These are phyloP conservation scores for Lanmaoa rubissima DNA, from an alignment of 768 basidiomycete genomes.

Conservation along the genomic window DNA sequence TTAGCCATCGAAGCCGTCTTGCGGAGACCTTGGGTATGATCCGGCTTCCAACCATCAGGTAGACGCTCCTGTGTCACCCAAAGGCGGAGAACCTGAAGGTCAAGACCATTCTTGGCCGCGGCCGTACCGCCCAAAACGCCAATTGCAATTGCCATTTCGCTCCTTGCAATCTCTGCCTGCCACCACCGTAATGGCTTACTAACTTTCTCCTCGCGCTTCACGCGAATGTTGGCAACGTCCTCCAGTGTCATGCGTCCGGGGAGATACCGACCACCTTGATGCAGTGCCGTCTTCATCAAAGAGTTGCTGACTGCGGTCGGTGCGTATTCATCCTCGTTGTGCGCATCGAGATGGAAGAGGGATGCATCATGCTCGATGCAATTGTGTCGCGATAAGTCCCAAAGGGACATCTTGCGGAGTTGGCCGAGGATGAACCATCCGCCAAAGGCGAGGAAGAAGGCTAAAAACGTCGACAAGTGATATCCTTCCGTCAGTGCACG, in stretches of 20 bases:
- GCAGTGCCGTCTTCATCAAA: constrained; percentile 40
- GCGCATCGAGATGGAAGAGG: constrained; percentile 49
- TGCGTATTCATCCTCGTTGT: constrained; percentile 44
- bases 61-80: constrained; percentile 58
- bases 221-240: constrained; percentile 48
- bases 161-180: constrained; percentile 60
- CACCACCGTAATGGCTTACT: constrained; percentile 35
- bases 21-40: constrained; percentile 32
- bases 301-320: constrained; percentile 41
- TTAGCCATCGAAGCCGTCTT: constrained; percentile 26
- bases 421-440: constrained; percentile 45
- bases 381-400: constrained; percentile 45
- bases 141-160: constrained; percentile 64
- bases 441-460: constrained; percentile 46
- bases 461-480: constrained; percentile 44
- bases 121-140: constrained; percentile 42
- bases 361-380: constrained; percentile 60
- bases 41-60: constrained; percentile 39
- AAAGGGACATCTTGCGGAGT: constrained; percentile 34
- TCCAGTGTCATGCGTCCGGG: constrained; percentile 28
- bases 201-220: constrained; percentile 47
- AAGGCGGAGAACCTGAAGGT: constrained; percentile 43
- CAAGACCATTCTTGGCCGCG: constrained; percentile 41
- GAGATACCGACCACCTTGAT: constrained; percentile 34
- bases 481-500: constrained; percentile 50